These are phyloP conservation scores for Arthrobotrys sinensis DNA, from an alignment of 2,329 filamentous ascomycete genomes.

Conservation along the genomic window DNA sequence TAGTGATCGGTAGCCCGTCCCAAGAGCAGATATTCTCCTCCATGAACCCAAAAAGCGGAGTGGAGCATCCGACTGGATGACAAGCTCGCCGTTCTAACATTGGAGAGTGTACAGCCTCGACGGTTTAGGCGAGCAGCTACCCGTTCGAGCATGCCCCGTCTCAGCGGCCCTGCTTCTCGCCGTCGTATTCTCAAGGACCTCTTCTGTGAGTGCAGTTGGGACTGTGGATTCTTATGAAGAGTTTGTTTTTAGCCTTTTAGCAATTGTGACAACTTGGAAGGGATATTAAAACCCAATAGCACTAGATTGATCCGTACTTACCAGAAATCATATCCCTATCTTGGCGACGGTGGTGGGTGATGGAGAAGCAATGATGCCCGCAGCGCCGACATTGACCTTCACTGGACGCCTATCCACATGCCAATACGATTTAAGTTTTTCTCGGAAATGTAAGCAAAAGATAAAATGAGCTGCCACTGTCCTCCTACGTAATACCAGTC, in stretches of 20 bases:
- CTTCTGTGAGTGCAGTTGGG: constrained; percentile 33
- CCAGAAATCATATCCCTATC: constrained; percentile 52
- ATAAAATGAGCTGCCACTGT: neutral
- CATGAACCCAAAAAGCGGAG: constrained; percentile 74
- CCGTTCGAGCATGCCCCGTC: constrained; percentile 71
- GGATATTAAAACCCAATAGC: neutral
- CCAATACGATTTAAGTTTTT: neutral
- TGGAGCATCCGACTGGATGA: constrained; percentile 71
- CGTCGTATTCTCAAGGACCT: constrained; percentile 40
- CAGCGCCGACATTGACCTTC: constrained; percentile 45
- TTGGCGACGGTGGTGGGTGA: neutral
- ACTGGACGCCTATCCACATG: constrained; percentile 27
- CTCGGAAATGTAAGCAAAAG: neutral
- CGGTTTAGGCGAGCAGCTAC: constrained; percentile 71
- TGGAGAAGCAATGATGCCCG: constrained; percentile 20
- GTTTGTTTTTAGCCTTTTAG: neutral
- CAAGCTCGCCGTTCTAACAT: constrained; percentile 43
- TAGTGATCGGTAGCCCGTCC: constrained; percentile 19
- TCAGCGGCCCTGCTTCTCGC: constrained; percentile 37
- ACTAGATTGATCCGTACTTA: neutral
- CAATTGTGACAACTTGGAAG: neutral
- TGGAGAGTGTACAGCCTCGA: constrained; percentile 68
- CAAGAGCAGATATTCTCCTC: constrained; percentile 68
- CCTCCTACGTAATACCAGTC: constrained; percentile 11
- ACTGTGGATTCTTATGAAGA: neutral